Base-by-base conservation (phyloP, 2,329 filamentous ascomycete species). In the Coniella vitis region DNA sequence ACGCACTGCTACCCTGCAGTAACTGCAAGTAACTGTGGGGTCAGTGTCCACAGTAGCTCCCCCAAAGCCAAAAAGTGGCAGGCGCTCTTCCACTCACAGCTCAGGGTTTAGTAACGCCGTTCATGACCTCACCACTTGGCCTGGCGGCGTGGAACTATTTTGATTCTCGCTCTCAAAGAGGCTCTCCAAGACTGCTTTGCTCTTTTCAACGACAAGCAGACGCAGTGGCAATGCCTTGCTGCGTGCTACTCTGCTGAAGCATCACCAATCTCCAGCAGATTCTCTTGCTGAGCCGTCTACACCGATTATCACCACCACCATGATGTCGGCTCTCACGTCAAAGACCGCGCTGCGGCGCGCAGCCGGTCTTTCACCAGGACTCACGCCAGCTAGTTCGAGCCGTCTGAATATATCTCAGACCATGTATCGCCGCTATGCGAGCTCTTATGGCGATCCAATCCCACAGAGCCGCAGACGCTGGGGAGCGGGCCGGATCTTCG, bases 111-210 rank as follows among this genome's bases (percentile, higher is more conserved):
- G 37, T 50, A 53, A 51, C 14, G 25, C 25, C 8, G 32, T 31
- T 41, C 32, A 52, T 52, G 50, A 52, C 50, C 50, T 52, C 50
- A 52, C 51, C 39, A 53, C 39, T 53, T 38, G 20, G 36, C 20
- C 17, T 12, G 25, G 10, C 5, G 25, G 25, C 25, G 25, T 29
- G 5, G 25, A 29, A 29, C 5, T 5, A 10, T 29, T 29, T 29
- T 10, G 25, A 29, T 29, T 29, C 25, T 29, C 5, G 5, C 10
- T 29, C 5, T 29, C 25, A 29, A 29, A 29, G 5, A 29, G n/a
- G n/a, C n/a, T n/a, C n/a, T n/a, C n/a, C n/a, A n/a, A n/a, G n/a
- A n/a, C n/a, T n/a, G n/a, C 25, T 29, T 29, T 29, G 5, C 25
- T 29, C 5, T 29, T 29, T 10, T 41, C 40, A 16, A 38, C 16